A percentile compares a stretch with the other conserved stretches of the same genome.
Conservation (phyloP, 2,329 filamentous ascomycete genomes). For the Ceratocystiopsis sp. region DNA sequence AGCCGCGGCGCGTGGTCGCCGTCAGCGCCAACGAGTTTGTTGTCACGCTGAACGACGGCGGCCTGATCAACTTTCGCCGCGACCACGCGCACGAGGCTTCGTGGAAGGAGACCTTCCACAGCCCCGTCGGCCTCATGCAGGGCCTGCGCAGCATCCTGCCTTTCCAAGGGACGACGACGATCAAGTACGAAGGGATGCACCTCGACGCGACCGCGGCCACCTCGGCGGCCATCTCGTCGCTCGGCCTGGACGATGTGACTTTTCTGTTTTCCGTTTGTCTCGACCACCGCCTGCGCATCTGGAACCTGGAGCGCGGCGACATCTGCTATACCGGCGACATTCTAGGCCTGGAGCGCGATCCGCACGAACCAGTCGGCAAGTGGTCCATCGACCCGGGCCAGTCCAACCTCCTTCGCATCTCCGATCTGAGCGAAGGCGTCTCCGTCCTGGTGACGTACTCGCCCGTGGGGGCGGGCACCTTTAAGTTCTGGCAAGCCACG, state of each 20-base stretch:
- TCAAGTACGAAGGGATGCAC: slow-evolving; percentile 45
- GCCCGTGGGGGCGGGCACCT: slow-evolving; percentile 70
- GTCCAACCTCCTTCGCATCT: slow-evolving; percentile 56
- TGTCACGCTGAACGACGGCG: slow-evolving; percentile 65
- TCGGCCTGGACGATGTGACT: slow-evolving; percentile 30
- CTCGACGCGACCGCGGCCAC: slow-evolving; percentile 53
- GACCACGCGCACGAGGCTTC: slow-evolving; percentile 25
- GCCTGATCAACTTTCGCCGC: slow-evolving; percentile 53
- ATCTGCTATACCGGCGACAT: slow-evolving; percentile 65
- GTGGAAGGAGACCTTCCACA: slow-evolving; percentile 61
- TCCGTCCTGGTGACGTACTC: slow-evolving; percentile 65
- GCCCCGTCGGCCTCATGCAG: slow-evolving; percentile 54
- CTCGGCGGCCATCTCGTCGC: slow-evolving; percentile 36
- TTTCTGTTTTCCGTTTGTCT: slow-evolving; percentile 68
- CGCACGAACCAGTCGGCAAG: slow-evolving; percentile 48
- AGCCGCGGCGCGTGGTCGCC: slow-evolving; percentile 66
- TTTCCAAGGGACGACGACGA: slow-evolving; percentile 45
- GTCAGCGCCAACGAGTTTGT: slow-evolving; percentile 58
- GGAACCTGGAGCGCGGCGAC: slow-evolving; percentile 72
- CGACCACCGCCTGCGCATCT: slow-evolving; percentile 76
- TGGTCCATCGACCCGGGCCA: slow-evolving; percentile 69
- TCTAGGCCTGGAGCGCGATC: slow-evolving; percentile 46
- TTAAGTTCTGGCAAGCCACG: slow-evolving; percentile 79
- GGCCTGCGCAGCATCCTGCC: slow-evolving; percentile 49
- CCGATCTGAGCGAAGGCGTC: slow-evolving; percentile 37